phyloP scores from a whole-genome alignment of 2,329 filamentous ascomycete species.

The Westerdykella aurantiaca region DNA sequence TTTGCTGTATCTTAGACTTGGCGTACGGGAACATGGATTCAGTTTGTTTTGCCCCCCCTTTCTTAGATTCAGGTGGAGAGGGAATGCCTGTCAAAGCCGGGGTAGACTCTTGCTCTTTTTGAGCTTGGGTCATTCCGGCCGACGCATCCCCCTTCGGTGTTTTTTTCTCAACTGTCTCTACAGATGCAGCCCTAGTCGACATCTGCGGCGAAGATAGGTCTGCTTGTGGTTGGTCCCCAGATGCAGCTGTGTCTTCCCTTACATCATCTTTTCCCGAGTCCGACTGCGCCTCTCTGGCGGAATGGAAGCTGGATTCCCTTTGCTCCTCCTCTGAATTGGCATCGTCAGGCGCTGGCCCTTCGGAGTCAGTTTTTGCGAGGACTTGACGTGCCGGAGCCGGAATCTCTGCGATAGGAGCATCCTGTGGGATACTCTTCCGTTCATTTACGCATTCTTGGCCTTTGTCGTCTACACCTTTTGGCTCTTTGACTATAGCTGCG shows the following conservation, averaged over 20 bases:
- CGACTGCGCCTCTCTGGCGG: slow-evolving; percentile 16
- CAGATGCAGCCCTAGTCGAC: too few species aligned
- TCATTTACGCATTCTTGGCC: too few species aligned
- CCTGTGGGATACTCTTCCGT: too few species aligned
- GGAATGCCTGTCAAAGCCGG: not conserved
- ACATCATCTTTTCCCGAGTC: slow-evolving; percentile 5
- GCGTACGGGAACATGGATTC: slow-evolving; percentile 28
- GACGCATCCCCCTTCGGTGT: not conserved
- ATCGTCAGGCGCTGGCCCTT: too few species aligned
- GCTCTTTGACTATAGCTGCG: too few species aligned
- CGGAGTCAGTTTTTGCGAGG: too few species aligned
- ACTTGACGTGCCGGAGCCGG: too few species aligned
- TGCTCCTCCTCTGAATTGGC: slow-evolving; percentile 16
- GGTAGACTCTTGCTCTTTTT: not conserved
- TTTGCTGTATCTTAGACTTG: slow-evolving; percentile 24
- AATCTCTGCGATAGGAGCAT: too few species aligned
- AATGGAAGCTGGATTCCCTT: slow-evolving; percentile 21
- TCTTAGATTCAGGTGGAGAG: slow-evolving; percentile 10
- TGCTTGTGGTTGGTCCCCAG: not conserved
- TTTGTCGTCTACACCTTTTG: too few species aligned
- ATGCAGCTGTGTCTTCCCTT: not conserved
- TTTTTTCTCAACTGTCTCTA: not conserved
- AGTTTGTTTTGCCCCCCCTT: slow-evolving; percentile 20
- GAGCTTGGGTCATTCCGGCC: not conserved
- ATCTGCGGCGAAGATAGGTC: too few species aligned